phyloP scores from a whole-genome alignment of 176 grass and related monocot genomes.

The Eleusine indica region DNA sequence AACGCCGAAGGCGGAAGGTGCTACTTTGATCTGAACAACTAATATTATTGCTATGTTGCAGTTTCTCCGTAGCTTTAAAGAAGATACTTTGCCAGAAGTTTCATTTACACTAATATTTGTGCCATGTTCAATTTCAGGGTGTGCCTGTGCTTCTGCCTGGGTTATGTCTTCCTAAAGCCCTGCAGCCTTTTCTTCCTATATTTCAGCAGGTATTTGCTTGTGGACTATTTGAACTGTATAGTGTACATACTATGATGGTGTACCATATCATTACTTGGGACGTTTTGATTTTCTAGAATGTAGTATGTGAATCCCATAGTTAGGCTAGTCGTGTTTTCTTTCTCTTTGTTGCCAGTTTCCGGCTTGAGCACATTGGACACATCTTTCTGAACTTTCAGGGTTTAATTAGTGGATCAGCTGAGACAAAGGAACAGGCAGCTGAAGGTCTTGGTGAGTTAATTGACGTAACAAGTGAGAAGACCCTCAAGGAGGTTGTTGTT shows the following conservation, averaged over 20 bases:
- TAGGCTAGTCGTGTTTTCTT: conserved; percentile 21
- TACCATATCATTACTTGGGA: conserved; percentile 8
- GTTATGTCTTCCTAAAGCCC: conserved; percentile 89
- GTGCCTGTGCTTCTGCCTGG: conserved; percentile 85
- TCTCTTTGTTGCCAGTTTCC: not conserved
- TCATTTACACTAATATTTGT: not conserved
- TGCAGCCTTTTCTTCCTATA: conserved; percentile 93
- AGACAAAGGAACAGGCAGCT: conserved; percentile 92
- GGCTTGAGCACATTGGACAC: conserved; percentile 22
- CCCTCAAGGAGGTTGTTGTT: conserved; percentile 89
- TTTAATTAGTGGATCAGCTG: conserved; percentile 90
- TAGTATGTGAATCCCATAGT: conserved; percentile 14
- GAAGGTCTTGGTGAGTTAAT: conserved; percentile 94
- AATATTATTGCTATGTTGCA: conserved; percentile 21
- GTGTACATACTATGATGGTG: not conserved
- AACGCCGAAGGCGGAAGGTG: conserved; percentile 91
- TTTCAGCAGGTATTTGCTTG: conserved; percentile 79
- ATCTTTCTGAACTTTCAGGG: conserved; percentile 64
- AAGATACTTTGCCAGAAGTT: not conserved
- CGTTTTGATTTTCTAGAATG: conserved; percentile 9
- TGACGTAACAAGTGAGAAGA: conserved; percentile 90
- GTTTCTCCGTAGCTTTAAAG: not conserved
- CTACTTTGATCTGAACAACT: conserved; percentile 19
- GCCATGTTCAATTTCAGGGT: conserved; percentile 65
- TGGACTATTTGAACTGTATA: not conserved